Evolutionary conservation across 305 asterid species (phyloP).

Genomic region (Caryopteris hybrid): DNA sequence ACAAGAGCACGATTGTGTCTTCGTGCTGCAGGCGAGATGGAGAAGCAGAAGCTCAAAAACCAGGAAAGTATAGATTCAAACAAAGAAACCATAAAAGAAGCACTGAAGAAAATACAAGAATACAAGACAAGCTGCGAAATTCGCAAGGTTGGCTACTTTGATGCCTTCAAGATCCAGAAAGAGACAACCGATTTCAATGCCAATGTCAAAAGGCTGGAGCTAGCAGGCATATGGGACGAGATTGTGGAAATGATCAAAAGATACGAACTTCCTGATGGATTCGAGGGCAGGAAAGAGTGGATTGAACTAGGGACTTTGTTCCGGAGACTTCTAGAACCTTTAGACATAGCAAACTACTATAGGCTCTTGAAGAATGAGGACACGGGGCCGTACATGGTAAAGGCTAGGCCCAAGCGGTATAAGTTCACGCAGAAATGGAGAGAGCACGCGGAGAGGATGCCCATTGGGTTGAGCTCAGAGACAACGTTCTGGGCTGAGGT

Average conservation of each 20-base stretch:
- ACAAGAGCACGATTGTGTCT: conserved; percentile 73
- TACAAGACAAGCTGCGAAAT: conserved; percentile 65
- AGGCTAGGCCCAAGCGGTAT: conserved; percentile 75
- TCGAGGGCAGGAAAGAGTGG: conserved; percentile 81
- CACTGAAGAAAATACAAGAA: conserved; percentile 50
- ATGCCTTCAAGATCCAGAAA: conserved; percentile 66
- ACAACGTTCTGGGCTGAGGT: conserved; percentile 86
- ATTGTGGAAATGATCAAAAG: conserved; percentile 66
- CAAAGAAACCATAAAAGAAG: conserved; percentile 41
- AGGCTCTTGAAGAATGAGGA: conserved; percentile 71
- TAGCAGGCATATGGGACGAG: conserved; percentile 81
- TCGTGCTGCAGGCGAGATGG: conserved; percentile 83
- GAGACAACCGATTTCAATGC: conserved; percentile 53
- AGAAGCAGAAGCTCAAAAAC: conserved; percentile 63
- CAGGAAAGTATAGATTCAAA: conserved; percentile 50
- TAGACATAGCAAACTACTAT: conserved; percentile 86
- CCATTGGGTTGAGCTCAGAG: conserved; percentile 41
- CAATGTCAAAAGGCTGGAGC: conserved; percentile 63
- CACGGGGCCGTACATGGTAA: conserved; percentile 77
- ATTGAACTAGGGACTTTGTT: conserved; percentile 62
- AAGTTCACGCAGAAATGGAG: conserved; percentile 69
- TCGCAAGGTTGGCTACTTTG: conserved; percentile 71
- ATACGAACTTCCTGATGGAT: conserved; percentile 75
- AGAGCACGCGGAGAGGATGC: conserved; percentile 59
- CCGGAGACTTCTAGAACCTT: conserved; percentile 66